Evolutionary conservation across 2,329 filamentous ascomycete genomes (phyloP), one percentile per base, ranked within the genome.

Genomic region (Herpomyces periplanetae): DNA sequence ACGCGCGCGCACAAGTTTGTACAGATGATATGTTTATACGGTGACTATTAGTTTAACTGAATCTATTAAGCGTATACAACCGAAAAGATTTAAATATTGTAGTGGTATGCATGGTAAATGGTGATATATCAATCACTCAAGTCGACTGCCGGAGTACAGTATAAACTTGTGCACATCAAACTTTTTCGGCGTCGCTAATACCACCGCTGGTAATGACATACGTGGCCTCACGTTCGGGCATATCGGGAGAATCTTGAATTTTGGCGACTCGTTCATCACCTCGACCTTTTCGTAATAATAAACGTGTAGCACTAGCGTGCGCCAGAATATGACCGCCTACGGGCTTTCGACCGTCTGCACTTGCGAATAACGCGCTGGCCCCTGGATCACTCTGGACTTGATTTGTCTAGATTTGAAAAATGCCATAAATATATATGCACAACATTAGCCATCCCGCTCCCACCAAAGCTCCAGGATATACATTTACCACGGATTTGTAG

Each of bases 341-440:
- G 18, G 56, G 54, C 32, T 62, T 62, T 17, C 56, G 46, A 17
- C 58, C 58, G 37, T 63, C 58, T 21, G 52, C 55, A 26, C 55
- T 48, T 19, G 55, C 51, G 30, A 63, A 63, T 5, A 63, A 41
- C 17, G 57, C 51, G 32, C 46, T 61, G 5, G 57, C 58, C 24
- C 58, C 57, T 7, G 58, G 58, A 27, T 63, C 58, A 22, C 52
- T 59, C 37, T 62, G 57, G 13, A 64, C 58, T 37, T 64, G 58
- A 26, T 63, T 64, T 20, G 58, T 63, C 51, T 52, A 18, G n/a
- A 11, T 6, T 6, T 16, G n/a, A 9, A 11, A 22, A 14, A 23
- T 8, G 11, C 12, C 8, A 5, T 5, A 9, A 5, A 10, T 7
- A 6, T 5, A 16, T 12, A 10, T 10, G 10, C 5, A 6, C 10